These are phyloP conservation scores for Papilionanthe hybrid DNA, from an alignment of 116 monocot genomes.

Conservation along the genomic window DNA sequence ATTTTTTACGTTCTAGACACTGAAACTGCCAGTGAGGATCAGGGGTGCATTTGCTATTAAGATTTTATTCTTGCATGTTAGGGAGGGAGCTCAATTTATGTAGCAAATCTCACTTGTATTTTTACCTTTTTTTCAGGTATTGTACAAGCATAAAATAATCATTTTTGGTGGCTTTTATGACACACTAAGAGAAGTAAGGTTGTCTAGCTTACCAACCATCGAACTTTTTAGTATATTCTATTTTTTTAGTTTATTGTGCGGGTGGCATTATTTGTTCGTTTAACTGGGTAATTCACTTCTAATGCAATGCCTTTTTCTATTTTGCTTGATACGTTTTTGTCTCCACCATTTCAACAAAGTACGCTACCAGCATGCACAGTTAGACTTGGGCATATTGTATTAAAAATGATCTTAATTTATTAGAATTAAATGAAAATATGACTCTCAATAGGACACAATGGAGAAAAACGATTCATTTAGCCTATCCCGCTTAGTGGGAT, in stretches of 20 bases:
- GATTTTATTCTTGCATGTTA: neutral
- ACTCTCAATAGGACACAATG: too few relatives aligned
- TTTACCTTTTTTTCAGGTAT: conserved; percentile 41
- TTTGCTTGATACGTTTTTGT: neutral
- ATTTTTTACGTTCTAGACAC: neutral
- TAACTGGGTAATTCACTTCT: neutral
- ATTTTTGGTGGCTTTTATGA: conserved; percentile 99
- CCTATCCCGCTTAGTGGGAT: too few relatives aligned
- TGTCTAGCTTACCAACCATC: conserved; percentile 4
- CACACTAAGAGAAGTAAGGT: conserved; percentile 99
- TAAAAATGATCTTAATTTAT: too few relatives aligned
- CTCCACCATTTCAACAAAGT: neutral
- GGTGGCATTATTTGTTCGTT: neutral
- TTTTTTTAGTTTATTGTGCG: neutral
- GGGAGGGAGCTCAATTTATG: neutral
- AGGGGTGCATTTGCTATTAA: neutral
- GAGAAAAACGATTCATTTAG: too few relatives aligned
- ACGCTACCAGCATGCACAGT: neutral
- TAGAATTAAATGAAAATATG: too few relatives aligned
- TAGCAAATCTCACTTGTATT: conserved; percentile 14
- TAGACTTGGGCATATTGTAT: too few relatives aligned
- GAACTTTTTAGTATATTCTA: neutral
- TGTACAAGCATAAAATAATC: conserved; percentile 94
- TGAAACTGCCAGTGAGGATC: neutral
- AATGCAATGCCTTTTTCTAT: neutral